Evolutionary conservation across 2,329 filamentous ascomycete genomes (phyloP).

Genomic region (Pseudocercospora ulei): DNA sequence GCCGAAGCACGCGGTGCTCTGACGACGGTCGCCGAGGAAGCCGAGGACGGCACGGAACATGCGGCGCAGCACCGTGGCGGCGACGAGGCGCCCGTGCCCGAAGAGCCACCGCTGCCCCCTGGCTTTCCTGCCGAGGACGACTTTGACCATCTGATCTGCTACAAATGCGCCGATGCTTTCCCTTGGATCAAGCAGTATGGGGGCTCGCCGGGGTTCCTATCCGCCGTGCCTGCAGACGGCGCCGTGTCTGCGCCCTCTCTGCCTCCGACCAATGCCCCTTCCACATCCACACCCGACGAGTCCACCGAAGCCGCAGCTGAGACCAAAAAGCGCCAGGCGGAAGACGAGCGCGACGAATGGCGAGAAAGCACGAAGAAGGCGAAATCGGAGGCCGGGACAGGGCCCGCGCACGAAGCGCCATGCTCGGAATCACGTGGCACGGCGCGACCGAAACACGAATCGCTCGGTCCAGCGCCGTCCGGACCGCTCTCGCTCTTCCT

Average conservation of each 20-base stretch:
- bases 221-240: slow-evolving; percentile 50
- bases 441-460: slow-evolving; percentile 26
- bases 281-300: too few relatives aligned
- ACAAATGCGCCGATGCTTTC: slow-evolving; percentile 78
- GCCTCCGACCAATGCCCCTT: not conserved
- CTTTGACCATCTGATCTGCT: slow-evolving; percentile 86
- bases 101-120: slow-evolving; percentile 59
- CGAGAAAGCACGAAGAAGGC: slow-evolving; percentile 28
- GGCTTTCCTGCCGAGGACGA: slow-evolving; percentile 83
- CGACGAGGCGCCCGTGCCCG: slow-evolving; percentile 45
- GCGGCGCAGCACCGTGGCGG: slow-evolving; percentile 28
- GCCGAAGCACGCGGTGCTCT: slow-evolving; percentile 18
- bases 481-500: slow-evolving; percentile 73
- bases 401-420: not conserved
- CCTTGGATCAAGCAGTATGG: slow-evolving; percentile 91
- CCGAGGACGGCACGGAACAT: slow-evolving; percentile 29
- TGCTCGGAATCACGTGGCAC: slow-evolving; percentile 2
- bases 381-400: slow-evolving; percentile 18
- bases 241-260: too few relatives aligned
- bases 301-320: not conserved
- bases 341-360: slow-evolving; percentile 32
- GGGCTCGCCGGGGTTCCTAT: slow-evolving; percentile 66
- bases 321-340: slow-evolving; percentile 41
- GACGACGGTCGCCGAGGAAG: slow-evolving; percentile 29
- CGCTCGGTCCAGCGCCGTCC: slow-evolving; percentile 48